Percentiles rank a stretch among this genome's conserved stretches.
Conservation (phyloP, 1,284 basidiomycete genomes). For the Tilletia setariae region DNA sequence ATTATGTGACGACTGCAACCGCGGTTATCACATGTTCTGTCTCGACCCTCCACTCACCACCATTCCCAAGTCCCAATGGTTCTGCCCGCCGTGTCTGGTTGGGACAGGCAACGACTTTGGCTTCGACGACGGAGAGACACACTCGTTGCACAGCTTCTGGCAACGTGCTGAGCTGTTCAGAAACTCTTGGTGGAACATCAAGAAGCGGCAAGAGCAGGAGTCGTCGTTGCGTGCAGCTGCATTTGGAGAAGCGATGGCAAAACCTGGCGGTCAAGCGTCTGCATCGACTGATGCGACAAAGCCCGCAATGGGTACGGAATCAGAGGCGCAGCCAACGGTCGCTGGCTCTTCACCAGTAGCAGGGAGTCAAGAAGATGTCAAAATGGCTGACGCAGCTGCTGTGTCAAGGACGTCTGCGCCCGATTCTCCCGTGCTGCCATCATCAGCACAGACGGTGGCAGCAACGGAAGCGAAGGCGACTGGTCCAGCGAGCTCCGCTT, state of each 20-base stretch:
- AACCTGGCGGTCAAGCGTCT: too few species aligned
- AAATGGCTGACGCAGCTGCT: too few species aligned
- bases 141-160: conserved; percentile 86
- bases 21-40: conserved; percentile 91
- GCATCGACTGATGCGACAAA: too few species aligned
- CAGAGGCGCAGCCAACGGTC: too few species aligned
- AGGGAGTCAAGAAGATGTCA: too few species aligned
- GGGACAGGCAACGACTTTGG: conserved; percentile 96
- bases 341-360: too few species aligned
- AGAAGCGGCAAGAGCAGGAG: conserved; percentile 11
- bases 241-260: not conserved
- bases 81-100: conserved; percentile 86
- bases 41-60: conserved; percentile 80
- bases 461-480: not conserved
- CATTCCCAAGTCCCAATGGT: conserved; percentile 93
- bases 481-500: too few species aligned
- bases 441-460: not conserved
- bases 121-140: conserved; percentile 96
- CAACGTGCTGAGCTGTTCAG: conserved; percentile 85
- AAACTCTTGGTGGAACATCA: conserved; percentile 65
- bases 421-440: not conserved
- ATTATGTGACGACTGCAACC: conserved; percentile 94
- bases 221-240: conserved; percentile 3
- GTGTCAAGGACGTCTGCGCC: too few species aligned
- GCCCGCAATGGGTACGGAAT: too few species aligned